Evolutionary conservation across 345 rosid genomes (phyloP).

Genomic region (Aurinia saxatilis): DNA sequence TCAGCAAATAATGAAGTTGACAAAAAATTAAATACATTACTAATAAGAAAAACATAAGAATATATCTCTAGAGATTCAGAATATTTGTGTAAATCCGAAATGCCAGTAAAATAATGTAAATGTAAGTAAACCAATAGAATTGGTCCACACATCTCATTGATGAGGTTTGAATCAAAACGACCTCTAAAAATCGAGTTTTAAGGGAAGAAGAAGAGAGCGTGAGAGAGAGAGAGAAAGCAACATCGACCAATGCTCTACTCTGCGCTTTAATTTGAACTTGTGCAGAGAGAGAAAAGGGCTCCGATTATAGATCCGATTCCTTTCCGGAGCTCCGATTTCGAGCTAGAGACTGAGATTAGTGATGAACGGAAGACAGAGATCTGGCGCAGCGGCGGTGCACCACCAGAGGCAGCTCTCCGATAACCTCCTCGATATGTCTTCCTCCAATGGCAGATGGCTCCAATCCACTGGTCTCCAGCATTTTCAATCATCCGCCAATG

Average conservation of each 20-base stretch:
- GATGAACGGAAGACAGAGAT: conserved; percentile 84
- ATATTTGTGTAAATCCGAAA: too few relatives aligned
- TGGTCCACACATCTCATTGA: neutral
- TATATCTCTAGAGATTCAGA: too few relatives aligned
- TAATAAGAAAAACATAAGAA: too few relatives aligned
- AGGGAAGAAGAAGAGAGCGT: neutral
- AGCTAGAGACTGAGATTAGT: conserved; percentile 18
- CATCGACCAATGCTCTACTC: conserved; percentile 6
- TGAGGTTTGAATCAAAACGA: neutral
- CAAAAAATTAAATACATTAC: too few relatives aligned
- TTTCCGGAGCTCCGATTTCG: conserved; percentile 27
- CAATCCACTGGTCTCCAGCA: conserved; percentile 92
- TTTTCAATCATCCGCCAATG: conserved; percentile 45
- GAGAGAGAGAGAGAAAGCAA: neutral
- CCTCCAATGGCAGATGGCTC: conserved; percentile 81
- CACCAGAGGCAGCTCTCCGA: conserved; percentile 86
- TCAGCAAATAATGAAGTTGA: too few relatives aligned
- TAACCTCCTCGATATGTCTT: conserved; percentile 55
- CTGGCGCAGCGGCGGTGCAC: conserved; percentile 60
- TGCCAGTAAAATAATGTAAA: neutral
- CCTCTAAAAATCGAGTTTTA: neutral
- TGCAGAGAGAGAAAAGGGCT: conserved; percentile 12
- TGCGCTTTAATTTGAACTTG: conserved; percentile 34
- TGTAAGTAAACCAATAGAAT: neutral
- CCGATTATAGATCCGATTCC: conserved; percentile 20